Conservation (phyloP, 768 basidiomycete species). For the Serpula lacrymans region DNA sequence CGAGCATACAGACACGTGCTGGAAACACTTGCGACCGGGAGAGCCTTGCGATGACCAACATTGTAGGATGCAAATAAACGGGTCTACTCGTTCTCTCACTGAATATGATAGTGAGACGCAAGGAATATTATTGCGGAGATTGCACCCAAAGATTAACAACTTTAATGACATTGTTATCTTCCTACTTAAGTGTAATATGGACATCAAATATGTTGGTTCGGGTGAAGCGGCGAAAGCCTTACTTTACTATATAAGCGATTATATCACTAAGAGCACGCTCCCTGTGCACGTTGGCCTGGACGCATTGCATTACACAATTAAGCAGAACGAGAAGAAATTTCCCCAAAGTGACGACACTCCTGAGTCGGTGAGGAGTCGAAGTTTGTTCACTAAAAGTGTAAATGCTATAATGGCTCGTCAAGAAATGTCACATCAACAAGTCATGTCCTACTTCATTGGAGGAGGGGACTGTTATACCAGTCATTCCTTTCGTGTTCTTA, state of each 20-base stretch:
- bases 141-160: conserved; percentile 8
- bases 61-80: conserved; percentile 1
- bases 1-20: conserved; percentile 8
- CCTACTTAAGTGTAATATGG: conserved; percentile 18
- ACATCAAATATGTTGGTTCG: conserved; percentile 31
- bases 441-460: conserved; percentile 21
- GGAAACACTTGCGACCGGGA: conserved; percentile 7
- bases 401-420: conserved; percentile 19
- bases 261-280: conserved; percentile 31
- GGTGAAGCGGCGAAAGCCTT: conserved; percentile 29
- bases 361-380: not conserved
- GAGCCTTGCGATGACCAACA: not conserved
- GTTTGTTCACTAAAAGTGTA: conserved; percentile 1
- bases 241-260: conserved; percentile 35
- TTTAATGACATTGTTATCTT: conserved; percentile 7
- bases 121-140: conserved; percentile 3
- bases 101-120: conserved; percentile 3
- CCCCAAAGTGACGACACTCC: not conserved
- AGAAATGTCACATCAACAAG: conserved; percentile 24
- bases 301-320: conserved; percentile 9
- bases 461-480: not conserved
- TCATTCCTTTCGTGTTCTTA: not conserved
- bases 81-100: not conserved
- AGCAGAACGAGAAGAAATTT: not conserved
- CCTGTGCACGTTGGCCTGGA: conserved; percentile 16